These are phyloP conservation scores for Lipomyces yamanashiensis DNA, from an alignment of 805 yeast species.

Conservation along the genomic window DNA sequence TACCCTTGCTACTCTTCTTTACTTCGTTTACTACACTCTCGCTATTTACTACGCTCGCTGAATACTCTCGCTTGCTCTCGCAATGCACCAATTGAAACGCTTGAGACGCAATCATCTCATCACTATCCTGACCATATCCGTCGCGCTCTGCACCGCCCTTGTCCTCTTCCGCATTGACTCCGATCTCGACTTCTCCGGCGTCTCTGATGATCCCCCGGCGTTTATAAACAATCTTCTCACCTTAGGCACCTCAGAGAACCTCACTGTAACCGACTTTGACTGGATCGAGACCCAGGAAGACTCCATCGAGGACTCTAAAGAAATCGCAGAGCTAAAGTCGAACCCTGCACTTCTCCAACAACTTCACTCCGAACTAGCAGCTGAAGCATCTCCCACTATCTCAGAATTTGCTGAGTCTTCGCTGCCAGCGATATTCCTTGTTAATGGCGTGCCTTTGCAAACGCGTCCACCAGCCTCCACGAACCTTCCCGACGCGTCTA, in stretches of 20 bases:
- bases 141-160: background rate
- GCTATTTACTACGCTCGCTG: too few relatives aligned
- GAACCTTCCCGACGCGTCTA: too few relatives aligned
- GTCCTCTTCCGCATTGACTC: conserved; percentile 8
- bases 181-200: conserved; percentile 9
- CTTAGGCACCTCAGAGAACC: background rate
- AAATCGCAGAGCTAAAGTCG: background rate
- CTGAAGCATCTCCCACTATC: too few relatives aligned
- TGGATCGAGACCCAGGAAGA: conserved; percentile 9
- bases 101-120: background rate
- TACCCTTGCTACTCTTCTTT: too few relatives aligned
- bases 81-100: background rate
- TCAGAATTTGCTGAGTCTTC: too few relatives aligned
- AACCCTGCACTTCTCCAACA: background rate
- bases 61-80: too few relatives aligned
- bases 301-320: background rate
- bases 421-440: too few relatives aligned
- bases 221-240: background rate
- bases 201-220: background rate
- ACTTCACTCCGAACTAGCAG: background rate
- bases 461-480: too few relatives aligned
- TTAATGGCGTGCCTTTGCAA: too few relatives aligned
- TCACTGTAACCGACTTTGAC: background rate
- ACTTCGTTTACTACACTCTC: too few relatives aligned
- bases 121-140: background rate